These are phyloP conservation scores for Aechmea fasciata DNA, from an alignment of 176 grass and related monocot genomes.

Conservation along the genomic window DNA sequence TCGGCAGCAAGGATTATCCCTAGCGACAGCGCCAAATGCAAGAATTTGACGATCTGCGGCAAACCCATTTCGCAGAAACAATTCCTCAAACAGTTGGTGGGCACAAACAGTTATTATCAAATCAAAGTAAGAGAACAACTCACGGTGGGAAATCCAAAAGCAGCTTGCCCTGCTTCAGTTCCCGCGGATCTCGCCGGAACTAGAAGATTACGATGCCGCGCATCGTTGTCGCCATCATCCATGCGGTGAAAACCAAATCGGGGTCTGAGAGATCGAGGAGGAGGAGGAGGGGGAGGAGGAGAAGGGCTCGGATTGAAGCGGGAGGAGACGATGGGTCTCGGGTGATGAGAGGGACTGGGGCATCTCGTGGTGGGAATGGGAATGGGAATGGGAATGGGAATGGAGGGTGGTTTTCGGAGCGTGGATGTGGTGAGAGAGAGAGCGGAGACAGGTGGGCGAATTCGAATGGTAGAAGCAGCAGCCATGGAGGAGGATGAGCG, in stretches of 20 bases:
- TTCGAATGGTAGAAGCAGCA: slow-evolving; percentile 11
- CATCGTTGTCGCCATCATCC: slow-evolving; percentile 5
- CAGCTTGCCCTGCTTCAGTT: slow-evolving; percentile 18
- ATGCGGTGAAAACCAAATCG: slow-evolving; percentile 13
- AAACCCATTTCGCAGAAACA: neutral
- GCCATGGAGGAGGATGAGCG: neutral
- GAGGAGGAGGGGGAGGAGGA: neutral
- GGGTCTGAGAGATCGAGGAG: neutral
- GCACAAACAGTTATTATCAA: neutral
- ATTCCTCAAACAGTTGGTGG: no score
- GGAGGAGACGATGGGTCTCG: neutral
- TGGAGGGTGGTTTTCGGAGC: neutral
- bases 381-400: no score
- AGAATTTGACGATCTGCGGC: slow-evolving; percentile 30
- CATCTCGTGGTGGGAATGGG: slow-evolving; percentile 2
- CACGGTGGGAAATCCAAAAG: slow-evolving; percentile 24
- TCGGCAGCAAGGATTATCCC: slow-evolving; percentile 53
- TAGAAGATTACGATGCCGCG: slow-evolving; percentile 5
- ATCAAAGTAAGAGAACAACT: neutral
- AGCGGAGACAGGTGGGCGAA: slow-evolving; percentile 2
- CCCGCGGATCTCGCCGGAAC: slow-evolving; percentile 20
- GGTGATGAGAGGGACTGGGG: neutral
- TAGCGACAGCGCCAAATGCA: slow-evolving; percentile 54
- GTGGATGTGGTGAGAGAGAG: slow-evolving; percentile 11
- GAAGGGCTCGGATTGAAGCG: neutral